Evolutionary conservation across 2,329 filamentous ascomycete species (phyloP).

Genomic region (Rugonectria rugulosa): DNA sequence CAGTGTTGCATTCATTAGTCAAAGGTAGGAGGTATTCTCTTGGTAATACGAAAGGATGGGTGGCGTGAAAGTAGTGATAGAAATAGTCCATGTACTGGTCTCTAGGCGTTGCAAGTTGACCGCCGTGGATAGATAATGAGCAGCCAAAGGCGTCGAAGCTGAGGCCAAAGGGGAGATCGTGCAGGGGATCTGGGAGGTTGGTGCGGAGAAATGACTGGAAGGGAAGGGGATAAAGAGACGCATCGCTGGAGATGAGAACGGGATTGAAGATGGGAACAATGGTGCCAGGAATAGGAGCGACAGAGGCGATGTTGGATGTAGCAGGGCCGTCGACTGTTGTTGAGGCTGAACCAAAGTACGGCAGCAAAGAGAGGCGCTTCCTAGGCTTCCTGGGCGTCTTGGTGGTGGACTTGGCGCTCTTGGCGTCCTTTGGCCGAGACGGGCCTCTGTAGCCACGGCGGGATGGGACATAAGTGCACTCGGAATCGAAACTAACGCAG

Average conservation of each 20-base stretch:
- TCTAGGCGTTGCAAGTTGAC: constrained; percentile 43
- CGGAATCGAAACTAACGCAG: constrained; percentile 62
- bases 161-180: constrained; percentile 36
- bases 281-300: not conserved
- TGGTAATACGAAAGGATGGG: constrained; percentile 65
- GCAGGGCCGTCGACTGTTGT: constrained; percentile 45
- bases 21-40: constrained; percentile 57
- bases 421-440: constrained; percentile 42
- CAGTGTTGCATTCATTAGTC: constrained; percentile 54
- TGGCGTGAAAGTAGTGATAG: constrained; percentile 63
- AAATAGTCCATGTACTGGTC: constrained; percentile 65
- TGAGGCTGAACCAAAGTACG: constrained; percentile 1
- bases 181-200: not conserved
- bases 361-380: constrained; percentile 57
- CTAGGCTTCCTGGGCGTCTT: constrained; percentile 39
- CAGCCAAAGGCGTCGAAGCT: constrained; percentile 40
- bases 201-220: not conserved
- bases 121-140: constrained; percentile 14
- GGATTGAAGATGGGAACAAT: not conserved
- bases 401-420: constrained; percentile 44
- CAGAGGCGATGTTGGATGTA: not conserved
- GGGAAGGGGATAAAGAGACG: constrained; percentile 29
- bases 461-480: constrained; percentile 76
- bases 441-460: constrained; percentile 75
- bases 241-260: not conserved